Conservation (phyloP, 305 asterid genomes). For the Rubia tinctorum region DNA sequence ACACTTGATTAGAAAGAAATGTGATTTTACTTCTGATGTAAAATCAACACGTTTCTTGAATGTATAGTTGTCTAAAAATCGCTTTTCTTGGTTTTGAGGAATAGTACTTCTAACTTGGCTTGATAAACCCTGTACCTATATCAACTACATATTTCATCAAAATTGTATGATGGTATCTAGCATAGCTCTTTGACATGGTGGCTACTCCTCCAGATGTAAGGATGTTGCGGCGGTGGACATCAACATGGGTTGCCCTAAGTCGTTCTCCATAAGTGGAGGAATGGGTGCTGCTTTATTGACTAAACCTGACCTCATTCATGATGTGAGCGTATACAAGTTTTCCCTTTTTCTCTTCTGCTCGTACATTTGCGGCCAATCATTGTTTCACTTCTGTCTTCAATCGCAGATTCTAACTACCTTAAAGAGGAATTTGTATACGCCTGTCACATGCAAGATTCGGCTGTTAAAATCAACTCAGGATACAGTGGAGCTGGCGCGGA, state of each 20-base stretch:
- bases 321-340: conserved; percentile 42
- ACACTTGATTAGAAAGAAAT: conserved; percentile 11
- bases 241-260: conserved; percentile 95
- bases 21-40: background rate
- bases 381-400: conserved; percentile 15
- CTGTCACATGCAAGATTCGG: conserved; percentile 89
- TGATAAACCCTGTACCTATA: background rate
- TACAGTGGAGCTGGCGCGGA: conserved; percentile 84
- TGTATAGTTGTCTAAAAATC: background rate
- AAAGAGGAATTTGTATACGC: conserved; percentile 71
- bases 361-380: background rate
- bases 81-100: background rate
- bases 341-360: conserved; percentile 9
- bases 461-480: conserved; percentile 60
- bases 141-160: background rate
- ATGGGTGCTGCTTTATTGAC: conserved; percentile 93
- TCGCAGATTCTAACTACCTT: conserved; percentile 77
- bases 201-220: conserved; percentile 52
- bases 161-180: conserved; percentile 6
- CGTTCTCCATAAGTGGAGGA: conserved; percentile 90
- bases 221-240: conserved; percentile 90
- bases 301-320: conserved; percentile 91
- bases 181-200: conserved; percentile 8
- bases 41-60: background rate
- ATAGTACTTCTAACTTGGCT: background rate